phyloP scores from a whole-genome alignment of 2,329 filamentous ascomycete species.

The Cercospora zeina region DNA sequence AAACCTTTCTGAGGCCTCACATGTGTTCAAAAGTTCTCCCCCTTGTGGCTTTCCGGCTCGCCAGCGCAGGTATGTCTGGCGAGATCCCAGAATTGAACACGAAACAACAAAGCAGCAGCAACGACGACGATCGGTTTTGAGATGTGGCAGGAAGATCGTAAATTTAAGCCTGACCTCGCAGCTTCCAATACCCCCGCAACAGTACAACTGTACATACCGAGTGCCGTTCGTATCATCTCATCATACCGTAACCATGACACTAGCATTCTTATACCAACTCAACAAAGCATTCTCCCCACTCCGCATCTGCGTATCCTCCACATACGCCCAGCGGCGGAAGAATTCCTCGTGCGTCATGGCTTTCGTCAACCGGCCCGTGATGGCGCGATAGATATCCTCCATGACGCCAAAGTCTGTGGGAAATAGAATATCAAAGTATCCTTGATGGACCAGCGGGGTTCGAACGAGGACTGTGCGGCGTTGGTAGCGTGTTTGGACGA shows the following conservation, averaged over 20 bases:
- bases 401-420: constrained; percentile 91
- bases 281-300: constrained; percentile 92
- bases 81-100: too few species aligned
- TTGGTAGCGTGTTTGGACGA: constrained; percentile 92
- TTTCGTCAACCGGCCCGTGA: constrained; percentile 87
- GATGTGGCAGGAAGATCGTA: too few species aligned
- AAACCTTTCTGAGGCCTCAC: too few species aligned
- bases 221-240: too few species aligned
- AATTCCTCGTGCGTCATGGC: constrained; percentile 89
- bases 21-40: too few species aligned
- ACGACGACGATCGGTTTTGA: too few species aligned
- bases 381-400: constrained; percentile 86
- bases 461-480: constrained; percentile 83
- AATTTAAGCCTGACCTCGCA: too few species aligned
- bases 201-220: too few species aligned
- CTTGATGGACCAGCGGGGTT: constrained; percentile 93
- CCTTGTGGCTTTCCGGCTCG: too few species aligned
- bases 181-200: too few species aligned
- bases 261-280: constrained; percentile 93
- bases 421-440: constrained; percentile 98
- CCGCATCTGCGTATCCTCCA: constrained; percentile 83
- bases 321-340: constrained; percentile 81
- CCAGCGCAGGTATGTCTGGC: too few species aligned
- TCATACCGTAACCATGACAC: constrained; percentile 65
- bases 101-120: too few species aligned